phyloP scores from a whole-genome alignment of 345 rosid species.

The Melastoma malabathricum region DNA sequence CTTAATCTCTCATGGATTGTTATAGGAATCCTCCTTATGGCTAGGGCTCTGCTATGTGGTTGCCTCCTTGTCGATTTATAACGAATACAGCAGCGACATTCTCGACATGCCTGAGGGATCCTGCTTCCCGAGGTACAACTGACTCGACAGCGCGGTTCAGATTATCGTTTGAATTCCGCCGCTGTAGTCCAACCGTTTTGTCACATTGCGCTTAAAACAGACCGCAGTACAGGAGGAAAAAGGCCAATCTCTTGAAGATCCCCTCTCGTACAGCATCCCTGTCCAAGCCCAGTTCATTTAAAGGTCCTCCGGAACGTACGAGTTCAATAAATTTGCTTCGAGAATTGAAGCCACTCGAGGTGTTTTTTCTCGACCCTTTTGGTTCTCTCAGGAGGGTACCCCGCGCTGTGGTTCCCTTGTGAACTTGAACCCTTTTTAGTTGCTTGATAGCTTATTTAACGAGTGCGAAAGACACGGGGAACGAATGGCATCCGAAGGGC shows the following conservation, averaged over 20 bases:
- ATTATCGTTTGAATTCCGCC: not conserved
- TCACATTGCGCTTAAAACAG: slow-evolving; percentile 14
- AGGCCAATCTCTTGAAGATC: slow-evolving; percentile 12
- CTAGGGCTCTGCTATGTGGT: slow-evolving; percentile 67
- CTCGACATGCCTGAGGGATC: slow-evolving; percentile 92
- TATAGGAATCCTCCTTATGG: slow-evolving; percentile 76
- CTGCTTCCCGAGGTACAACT: slow-evolving; percentile 64
- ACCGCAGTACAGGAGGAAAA: slow-evolving; percentile 36
- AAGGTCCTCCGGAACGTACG: slow-evolving; percentile 25
- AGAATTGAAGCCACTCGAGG: slow-evolving; percentile 77
- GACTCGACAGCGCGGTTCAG: slow-evolving; percentile 3
- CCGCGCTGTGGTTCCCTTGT: no score
- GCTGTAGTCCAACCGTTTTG: not conserved
- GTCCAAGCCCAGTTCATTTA: slow-evolving; percentile 34
- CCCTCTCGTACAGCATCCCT: slow-evolving; percentile 24
- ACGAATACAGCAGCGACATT: slow-evolving; percentile 83
- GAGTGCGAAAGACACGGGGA: slow-evolving; percentile 56
- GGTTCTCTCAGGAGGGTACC: no score
- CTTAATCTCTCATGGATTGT: not conserved
- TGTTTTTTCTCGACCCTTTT: slow-evolving; percentile 11
- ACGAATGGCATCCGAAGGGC: slow-evolving; percentile 47
- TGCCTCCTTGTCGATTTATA: slow-evolving; percentile 69
- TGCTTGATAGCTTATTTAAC: slow-evolving; percentile 44
- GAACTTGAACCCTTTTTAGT: slow-evolving; percentile 19
- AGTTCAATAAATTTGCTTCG: slow-evolving; percentile 37